These are phyloP conservation scores for Fistulinella prunicolor DNA, from an alignment of 768 basidiomycete species.

Conservation along the genomic window DNA sequence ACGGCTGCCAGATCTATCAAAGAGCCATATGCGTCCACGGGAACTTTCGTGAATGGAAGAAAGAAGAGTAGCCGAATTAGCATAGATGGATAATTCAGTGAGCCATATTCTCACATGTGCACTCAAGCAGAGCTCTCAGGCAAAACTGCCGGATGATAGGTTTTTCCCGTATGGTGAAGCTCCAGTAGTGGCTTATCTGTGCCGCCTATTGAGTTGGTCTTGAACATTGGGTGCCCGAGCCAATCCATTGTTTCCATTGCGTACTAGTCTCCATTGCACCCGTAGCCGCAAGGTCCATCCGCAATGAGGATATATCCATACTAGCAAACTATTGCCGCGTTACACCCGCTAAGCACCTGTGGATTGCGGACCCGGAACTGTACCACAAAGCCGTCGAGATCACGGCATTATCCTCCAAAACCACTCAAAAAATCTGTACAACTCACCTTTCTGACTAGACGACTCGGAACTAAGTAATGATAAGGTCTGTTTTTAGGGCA, in stretches of 20 bases:
- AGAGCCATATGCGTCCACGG: conserved; percentile 17
- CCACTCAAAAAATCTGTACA: not conserved
- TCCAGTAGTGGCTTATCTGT: conserved; percentile 12
- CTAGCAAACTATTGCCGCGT: not conserved
- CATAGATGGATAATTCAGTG: conserved; percentile 12
- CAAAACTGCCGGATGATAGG: conserved; percentile 15
- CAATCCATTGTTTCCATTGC: not conserved
- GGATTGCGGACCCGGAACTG: not conserved
- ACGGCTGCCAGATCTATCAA: conserved; percentile 6
- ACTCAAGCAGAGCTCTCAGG: conserved; percentile 3
- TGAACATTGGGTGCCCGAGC: not conserved
- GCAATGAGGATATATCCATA: too few species aligned
- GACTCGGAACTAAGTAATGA: not conserved
- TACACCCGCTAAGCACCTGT: not conserved
- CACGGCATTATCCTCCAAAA: not conserved
- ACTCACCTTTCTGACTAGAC: not conserved
- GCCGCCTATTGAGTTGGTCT: not conserved
- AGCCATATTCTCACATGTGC: conserved; percentile 23
- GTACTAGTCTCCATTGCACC: not conserved
- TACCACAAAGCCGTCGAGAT: not conserved
- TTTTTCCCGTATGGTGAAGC: conserved; percentile 8
- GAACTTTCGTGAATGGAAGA: conserved; percentile 12
- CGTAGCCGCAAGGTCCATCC: not conserved
- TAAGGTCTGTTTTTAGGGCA: not conserved
- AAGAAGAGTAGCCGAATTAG: conserved; percentile 15